Evolutionary conservation across 2,329 filamentous ascomycete genomes (phyloP).

Genomic region (Hypoxylon sp.): DNA sequence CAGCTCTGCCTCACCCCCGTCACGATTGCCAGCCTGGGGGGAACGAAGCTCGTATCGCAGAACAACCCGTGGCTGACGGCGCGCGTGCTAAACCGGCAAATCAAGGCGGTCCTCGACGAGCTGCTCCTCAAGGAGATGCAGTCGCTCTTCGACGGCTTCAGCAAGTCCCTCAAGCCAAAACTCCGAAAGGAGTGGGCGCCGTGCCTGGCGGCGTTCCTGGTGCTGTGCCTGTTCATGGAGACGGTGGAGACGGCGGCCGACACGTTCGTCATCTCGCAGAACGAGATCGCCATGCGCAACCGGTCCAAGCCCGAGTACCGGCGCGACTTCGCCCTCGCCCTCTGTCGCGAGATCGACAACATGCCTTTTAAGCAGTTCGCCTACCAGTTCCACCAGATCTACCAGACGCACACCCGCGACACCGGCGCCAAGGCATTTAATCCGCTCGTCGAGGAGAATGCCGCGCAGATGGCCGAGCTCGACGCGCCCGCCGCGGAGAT

Average conservation of each 20-base stretch:
- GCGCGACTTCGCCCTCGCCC: slow-evolving; percentile 58
- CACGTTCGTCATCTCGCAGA: slow-evolving; percentile 63
- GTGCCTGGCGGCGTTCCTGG: slow-evolving; percentile 67
- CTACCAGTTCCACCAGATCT: slow-evolving; percentile 70
- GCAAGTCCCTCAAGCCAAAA: slow-evolving; percentile 66
- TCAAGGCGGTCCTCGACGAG: slow-evolving; percentile 69
- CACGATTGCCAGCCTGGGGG: slow-evolving; percentile 57
- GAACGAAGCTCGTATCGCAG: slow-evolving; percentile 58
- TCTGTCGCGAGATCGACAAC: slow-evolving; percentile 66
- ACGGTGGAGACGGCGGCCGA: slow-evolving; percentile 65
- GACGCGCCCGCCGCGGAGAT: slow-evolving; percentile 61
- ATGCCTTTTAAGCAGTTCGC: slow-evolving; percentile 71
- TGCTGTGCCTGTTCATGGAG: slow-evolving; percentile 70
- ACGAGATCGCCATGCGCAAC: slow-evolving; percentile 60
- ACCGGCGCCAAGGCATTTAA: slow-evolving; percentile 64
- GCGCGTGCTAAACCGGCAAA: slow-evolving; percentile 66
- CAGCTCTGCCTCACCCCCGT: slow-evolving; percentile 64
- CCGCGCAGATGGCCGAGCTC: slow-evolving; percentile 56
- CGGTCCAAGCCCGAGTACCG: slow-evolving; percentile 53
- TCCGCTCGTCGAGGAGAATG: slow-evolving; percentile 61
- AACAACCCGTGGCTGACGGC: slow-evolving; percentile 61
- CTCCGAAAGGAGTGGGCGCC: slow-evolving; percentile 66
- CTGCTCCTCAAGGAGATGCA: slow-evolving; percentile 64
- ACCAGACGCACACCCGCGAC: slow-evolving; percentile 67
- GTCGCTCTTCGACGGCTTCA: slow-evolving; percentile 64